Percentiles rank a stretch among this genome's conserved stretches.
phyloP scores from a whole-genome alignment of 768 basidiomycete genomes.

The Tylopilus plumbeoviolaceoides region DNA sequence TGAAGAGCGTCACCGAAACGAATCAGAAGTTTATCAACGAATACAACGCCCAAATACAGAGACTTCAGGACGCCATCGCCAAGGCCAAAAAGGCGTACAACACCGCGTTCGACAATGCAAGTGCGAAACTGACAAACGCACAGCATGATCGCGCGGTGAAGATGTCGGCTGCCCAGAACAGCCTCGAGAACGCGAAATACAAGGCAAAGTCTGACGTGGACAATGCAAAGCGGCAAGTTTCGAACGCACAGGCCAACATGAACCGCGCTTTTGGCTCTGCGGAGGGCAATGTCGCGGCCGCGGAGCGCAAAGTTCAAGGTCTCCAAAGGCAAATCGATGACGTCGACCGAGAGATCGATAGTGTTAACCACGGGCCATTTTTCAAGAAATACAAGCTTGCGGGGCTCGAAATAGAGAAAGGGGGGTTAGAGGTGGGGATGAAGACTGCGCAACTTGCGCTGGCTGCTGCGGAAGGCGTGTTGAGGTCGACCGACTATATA shows the following conservation, averaged over 20 bases:
- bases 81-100: background rate
- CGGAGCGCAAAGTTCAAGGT: background rate
- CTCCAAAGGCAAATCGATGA: background rate
- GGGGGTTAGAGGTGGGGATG: background rate
- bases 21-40: background rate
- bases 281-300: background rate
- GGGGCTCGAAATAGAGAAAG: background rate
- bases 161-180: background rate
- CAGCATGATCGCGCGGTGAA: conserved; percentile 4
- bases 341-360: background rate
- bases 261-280: conserved; percentile 2
- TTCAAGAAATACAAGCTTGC: background rate
- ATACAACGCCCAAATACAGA: background rate
- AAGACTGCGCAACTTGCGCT: background rate
- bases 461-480: background rate
- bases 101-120: background rate
- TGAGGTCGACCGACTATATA: background rate
- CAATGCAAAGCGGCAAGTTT: background rate
- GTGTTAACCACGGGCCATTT: background rate
- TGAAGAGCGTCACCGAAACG: background rate
- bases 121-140: background rate
- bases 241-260: background rate
- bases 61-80: background rate
- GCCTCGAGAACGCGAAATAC: background rate
- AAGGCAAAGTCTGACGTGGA: background rate